Evolutionary conservation across 106 monocot species (phyloP), one percentile per base, ranked within the genome.

Genomic region (Dendrobium officinale): DNA sequence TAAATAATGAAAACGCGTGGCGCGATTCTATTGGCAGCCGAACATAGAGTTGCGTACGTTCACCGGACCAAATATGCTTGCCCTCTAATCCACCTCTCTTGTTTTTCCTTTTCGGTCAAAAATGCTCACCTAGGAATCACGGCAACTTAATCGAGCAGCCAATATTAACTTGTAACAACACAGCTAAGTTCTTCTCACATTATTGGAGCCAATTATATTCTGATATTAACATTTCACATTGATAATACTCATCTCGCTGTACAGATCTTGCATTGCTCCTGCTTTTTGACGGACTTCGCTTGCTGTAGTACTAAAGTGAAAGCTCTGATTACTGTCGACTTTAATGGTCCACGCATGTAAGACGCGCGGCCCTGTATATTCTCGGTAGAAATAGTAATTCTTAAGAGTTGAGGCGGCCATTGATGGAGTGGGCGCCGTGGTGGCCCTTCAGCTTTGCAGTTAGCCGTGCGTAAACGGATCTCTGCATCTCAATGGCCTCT

Each of bases 401-500:
- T 56, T 24, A 80, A 13, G 80, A 81, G 55, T 77, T 80, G 22
- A 79, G 85, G 73, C 79, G 73, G 61, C 92, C 92, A 70, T 92
- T 89, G 75, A 80, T 42, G 26, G 78, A 42, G 22, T 61, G 81
- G 31, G 55, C 51, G 51, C 15, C 84, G 3, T 55, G 15, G 11
- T 84, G 78, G 78, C 20, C 55, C 78, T 84, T 83, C 73, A 83
- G 83, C 85, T 89, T 94, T 61, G 85, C 83, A 47, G 79, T 74
- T 15, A 95, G 80, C 73, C 81, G 70, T 44, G 33, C 31, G 33
- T 86, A 86, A 80, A 98, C 81, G 42, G 44, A 80, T 33, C 75
- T 81, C 80, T 91, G 84, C 10, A 91, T 78, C 20, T 84, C 70
- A 78, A 95, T 61, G 29, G 87, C 86, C 76, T 98, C 97, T 45